phyloP scores from a whole-genome alignment of 768 basidiomycete genomes.

The Dentipellis sp. region DNA sequence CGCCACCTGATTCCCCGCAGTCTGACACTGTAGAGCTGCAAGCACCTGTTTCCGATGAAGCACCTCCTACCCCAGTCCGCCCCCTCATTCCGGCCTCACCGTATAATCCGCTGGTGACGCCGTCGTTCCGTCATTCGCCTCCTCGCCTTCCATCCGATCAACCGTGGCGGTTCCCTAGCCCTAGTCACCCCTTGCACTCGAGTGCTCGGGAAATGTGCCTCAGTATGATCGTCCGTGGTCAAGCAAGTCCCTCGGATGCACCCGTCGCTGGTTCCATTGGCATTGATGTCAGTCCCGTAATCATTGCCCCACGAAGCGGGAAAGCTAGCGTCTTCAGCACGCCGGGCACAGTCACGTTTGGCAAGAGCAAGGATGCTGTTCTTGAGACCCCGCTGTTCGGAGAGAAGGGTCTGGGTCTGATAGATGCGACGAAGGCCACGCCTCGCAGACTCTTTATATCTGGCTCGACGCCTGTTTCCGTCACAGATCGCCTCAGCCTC shows the following conservation, averaged over 20 bases:
- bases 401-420: slow-evolving; percentile 7
- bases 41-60: neutral
- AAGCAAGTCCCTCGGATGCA: slow-evolving; percentile 30
- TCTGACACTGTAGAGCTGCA: slow-evolving; percentile 7
- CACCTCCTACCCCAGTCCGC: slow-evolving; percentile 20
- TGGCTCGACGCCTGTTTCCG: slow-evolving; percentile 24
- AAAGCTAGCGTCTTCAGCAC: slow-evolving; percentile 32
- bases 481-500: slow-evolving; percentile 21
- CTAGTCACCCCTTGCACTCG: slow-evolving; percentile 68
- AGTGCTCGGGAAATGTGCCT: slow-evolving; percentile 55
- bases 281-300: slow-evolving; percentile 27
- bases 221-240: slow-evolving; percentile 48
- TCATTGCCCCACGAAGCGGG: slow-evolving; percentile 21
- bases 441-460: slow-evolving; percentile 30
- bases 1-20: slow-evolving; percentile 13
- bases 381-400: neutral
- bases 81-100: slow-evolving; percentile 52
- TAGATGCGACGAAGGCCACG: slow-evolving; percentile 19
- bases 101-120: slow-evolving; percentile 66
- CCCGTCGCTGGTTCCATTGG: slow-evolving; percentile 16
- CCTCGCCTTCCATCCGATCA: slow-evolving; percentile 68
- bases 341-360: slow-evolving; percentile 13
- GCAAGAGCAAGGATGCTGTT: slow-evolving; percentile 4
- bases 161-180: slow-evolving; percentile 76
- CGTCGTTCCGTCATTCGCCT: slow-evolving; percentile 71